Evolutionary conservation across 2,329 filamentous ascomycete species (phyloP).

Genomic region (Epichloe festucae): DNA sequence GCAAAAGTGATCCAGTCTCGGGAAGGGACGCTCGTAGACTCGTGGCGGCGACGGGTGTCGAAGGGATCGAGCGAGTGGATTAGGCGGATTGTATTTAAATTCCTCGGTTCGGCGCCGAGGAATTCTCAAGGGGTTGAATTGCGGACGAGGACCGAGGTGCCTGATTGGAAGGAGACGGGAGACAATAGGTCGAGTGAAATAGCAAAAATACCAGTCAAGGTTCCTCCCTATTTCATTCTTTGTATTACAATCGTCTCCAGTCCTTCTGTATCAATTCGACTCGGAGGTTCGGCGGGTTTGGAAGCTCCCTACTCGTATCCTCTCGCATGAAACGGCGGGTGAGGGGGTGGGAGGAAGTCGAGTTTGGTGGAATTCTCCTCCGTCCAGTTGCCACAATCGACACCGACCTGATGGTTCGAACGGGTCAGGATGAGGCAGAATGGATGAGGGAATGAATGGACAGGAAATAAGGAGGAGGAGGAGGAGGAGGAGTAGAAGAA

Average conservation of each 20-base stretch:
- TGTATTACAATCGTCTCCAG: conserved; percentile 10
- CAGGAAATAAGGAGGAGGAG: conserved; percentile 26
- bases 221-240: conserved; percentile 14
- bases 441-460: conserved; percentile 43
- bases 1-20: conserved; percentile 15
- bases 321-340: conserved; percentile 14
- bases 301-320: conserved; percentile 16
- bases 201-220: conserved; percentile 29
- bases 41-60: conserved; percentile 7
- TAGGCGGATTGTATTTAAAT: conserved; percentile 22
- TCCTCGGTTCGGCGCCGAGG: conserved; percentile 30
- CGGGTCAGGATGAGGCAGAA: conserved; percentile 34
- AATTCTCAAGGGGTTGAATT: conserved; percentile 22
- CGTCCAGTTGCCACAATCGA: conserved; percentile 17
- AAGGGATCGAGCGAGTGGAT: conserved; percentile 19
- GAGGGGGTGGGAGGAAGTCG: conserved; percentile 9
- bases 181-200: conserved; percentile 7
- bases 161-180: conserved; percentile 4
- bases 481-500: conserved; percentile 27
- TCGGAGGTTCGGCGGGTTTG: conserved; percentile 10
- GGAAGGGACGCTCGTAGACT: conserved; percentile 23
- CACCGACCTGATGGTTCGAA: conserved; percentile 21
- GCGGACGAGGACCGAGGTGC: conserved; percentile 8
- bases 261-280: conserved; percentile 4
- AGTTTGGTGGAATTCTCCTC: conserved; percentile 21